Percentiles rank a stretch among this genome's conserved stretches.
phyloP scores from a whole-genome alignment of 176 grass and related monocot genomes.

The Musa acuminata region DNA sequence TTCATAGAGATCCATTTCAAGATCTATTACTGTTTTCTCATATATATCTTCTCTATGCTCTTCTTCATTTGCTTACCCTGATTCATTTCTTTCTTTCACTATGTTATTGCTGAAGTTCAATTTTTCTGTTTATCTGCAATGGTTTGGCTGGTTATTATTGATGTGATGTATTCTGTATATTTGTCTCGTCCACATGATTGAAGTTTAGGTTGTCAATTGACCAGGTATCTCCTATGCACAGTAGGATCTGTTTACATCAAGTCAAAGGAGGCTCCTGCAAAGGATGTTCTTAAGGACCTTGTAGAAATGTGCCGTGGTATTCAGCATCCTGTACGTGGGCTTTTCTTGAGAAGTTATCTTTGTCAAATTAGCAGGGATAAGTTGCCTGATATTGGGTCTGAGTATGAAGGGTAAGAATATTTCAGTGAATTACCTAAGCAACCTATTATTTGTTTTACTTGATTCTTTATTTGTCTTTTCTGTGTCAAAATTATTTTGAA shows the following conservation, averaged over 20 bases:
- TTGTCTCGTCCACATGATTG: slow-evolving; percentile 6
- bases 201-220: slow-evolving; percentile 33
- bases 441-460: background rate
- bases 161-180: background rate
- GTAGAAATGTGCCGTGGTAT: slow-evolving; percentile 96
- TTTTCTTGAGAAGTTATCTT: slow-evolving; percentile 99
- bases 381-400: slow-evolving; percentile 81
- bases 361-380: slow-evolving; percentile 95
- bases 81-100: background rate
- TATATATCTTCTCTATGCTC: background rate
- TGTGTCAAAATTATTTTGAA: background rate
- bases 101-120: background rate
- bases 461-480: background rate
- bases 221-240: slow-evolving; percentile 93
- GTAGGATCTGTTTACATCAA: slow-evolving; percentile 95
- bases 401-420: slow-evolving; percentile 76
- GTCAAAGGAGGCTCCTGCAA: slow-evolving; percentile 93
- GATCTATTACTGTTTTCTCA: background rate
- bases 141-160: background rate
- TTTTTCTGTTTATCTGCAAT: background rate
- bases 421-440: background rate
- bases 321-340: slow-evolving; percentile 85
- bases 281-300: slow-evolving; percentile 97
- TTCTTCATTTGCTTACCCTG: background rate
- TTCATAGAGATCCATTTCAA: background rate